Conservation (phyloP, 1,284 basidiomycete species). For the Rugosomyces carneus region DNA sequence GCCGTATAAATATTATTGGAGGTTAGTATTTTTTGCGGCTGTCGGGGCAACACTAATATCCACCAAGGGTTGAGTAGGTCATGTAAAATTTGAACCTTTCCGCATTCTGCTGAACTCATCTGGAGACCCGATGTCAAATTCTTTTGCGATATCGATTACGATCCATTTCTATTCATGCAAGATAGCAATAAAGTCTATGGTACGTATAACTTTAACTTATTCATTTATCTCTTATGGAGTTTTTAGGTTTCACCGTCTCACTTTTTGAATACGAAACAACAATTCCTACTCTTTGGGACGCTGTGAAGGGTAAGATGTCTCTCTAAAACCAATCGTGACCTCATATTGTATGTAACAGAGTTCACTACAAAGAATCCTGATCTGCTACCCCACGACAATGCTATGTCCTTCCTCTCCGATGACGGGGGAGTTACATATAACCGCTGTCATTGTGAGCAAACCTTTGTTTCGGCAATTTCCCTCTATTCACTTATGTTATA, state of each 20-base stretch:
- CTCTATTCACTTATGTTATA: slow-evolving; percentile 22
- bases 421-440: slow-evolving; percentile 80
- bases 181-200: slow-evolving; percentile 84
- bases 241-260: slow-evolving; percentile 74
- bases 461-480: background rate
- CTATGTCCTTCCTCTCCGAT: slow-evolving; percentile 77
- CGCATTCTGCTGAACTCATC: background rate
- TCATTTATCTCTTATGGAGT: background rate
- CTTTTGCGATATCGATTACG: slow-evolving; percentile 83
- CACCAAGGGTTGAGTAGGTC: slow-evolving; percentile 61
- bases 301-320: slow-evolving; percentile 51
- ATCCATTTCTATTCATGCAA: slow-evolving; percentile 89
- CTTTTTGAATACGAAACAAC: slow-evolving; percentile 83
- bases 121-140: slow-evolving; percentile 74
- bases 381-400: slow-evolving; percentile 65
- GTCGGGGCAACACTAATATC: background rate
- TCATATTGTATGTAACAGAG: slow-evolving; percentile 34
- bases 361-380: slow-evolving; percentile 74
- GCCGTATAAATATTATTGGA: slow-evolving; percentile 92
- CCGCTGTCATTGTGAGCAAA: slow-evolving; percentile 74
- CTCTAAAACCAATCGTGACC: background rate
- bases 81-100: slow-evolving; percentile 15
- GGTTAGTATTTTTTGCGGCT: slow-evolving; percentile 21
- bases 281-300: slow-evolving; percentile 81
- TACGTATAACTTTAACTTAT: slow-evolving; percentile 23